Base-by-base conservation (phyloP, 306 rosid genomes). In the Corylus avellana region DNA sequence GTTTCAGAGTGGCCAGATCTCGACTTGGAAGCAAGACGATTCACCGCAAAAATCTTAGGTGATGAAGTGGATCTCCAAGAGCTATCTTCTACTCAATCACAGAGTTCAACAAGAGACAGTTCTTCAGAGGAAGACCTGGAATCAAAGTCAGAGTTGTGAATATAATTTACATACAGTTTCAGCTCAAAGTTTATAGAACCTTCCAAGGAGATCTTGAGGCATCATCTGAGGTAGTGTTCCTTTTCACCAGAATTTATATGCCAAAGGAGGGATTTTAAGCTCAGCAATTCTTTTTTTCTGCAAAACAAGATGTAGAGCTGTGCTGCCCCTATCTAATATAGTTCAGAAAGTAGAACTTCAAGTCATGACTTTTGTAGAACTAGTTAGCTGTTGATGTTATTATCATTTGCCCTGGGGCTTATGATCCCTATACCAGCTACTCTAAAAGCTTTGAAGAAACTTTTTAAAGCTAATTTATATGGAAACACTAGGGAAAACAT, bases 1-100 rank as follows among this genome's bases (percentile, higher is more conserved):
- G 96, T 96, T 73, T 83, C 93, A 0, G 99, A 96, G 87, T 93
- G 99, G 99, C 91, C 94, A 44, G 97, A 91, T 80, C 98, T 96
- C 44, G 99, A 96, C 83, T 81, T 62, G 74, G 99, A 96, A 81
- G 99, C 98, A 5, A 89, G 92, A 88, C 80, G 75, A 80, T 90
- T 96, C 85, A 96, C 99, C 32, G 88, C 97, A 0, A 90, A 85
- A 82, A 87, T 90, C 84, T 74, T 86, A 67, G 98, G 97, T 12
- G 98, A 92, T 20, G 90, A 90, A 62, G 71, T 44, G 42, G 82
- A 64, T 12, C 66, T 61, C 79, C 85, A 76, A 79, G 95, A 87
- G 80, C 77, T 91, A 83, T 42, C 86, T 71, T 85, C 90, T 49
- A 55, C 27, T 61, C 86, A 79, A 79, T 18, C 82, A 18, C 83